Conservation (phyloP, 179 eudicot genomes). For the Drosera spatulata region DNA sequence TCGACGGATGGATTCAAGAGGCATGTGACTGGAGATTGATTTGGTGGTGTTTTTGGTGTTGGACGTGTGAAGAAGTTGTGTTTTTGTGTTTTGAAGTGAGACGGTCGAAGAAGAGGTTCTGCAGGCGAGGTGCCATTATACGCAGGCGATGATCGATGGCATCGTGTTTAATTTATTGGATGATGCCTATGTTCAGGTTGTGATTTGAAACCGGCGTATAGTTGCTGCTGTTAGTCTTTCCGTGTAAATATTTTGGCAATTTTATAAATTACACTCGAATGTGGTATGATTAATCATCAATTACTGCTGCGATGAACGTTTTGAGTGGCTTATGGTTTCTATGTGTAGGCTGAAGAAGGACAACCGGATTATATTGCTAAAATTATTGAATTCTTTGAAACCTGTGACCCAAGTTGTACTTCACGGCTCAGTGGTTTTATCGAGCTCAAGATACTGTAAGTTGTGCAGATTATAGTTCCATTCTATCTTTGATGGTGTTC, state of each 20-base stretch:
- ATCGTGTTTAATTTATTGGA: constrained; percentile 13
- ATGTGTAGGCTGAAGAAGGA: constrained; percentile 36
- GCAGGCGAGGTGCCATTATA: constrained; percentile 28
- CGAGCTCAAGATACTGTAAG: constrained; percentile 58
- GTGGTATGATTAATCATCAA: neutral
- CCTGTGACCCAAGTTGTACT: constrained; percentile 18
- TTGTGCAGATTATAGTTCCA: no score
- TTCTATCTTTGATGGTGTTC: neutral
- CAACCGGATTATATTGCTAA: constrained; percentile 29
- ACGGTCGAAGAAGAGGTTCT: constrained; percentile 7
- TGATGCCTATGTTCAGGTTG: constrained; percentile 24
- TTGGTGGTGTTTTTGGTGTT: neutral
- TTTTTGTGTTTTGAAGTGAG: no score
- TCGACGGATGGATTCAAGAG: neutral
- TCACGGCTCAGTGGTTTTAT: constrained; percentile 63
- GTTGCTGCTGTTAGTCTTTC: no score
- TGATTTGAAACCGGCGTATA: constrained; percentile 2
- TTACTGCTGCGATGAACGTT: neutral
- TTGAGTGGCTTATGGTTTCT: no score
- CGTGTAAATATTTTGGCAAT: no score
- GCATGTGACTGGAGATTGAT: neutral
- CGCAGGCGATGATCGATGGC: constrained; percentile 29
- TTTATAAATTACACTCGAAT: no score
- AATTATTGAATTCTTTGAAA: constrained; percentile 48
- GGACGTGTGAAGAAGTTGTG: no score